These are phyloP conservation scores for Achaetomium macrosporum DNA, from an alignment of 2,329 filamentous ascomycete species.

Conservation along the genomic window DNA sequence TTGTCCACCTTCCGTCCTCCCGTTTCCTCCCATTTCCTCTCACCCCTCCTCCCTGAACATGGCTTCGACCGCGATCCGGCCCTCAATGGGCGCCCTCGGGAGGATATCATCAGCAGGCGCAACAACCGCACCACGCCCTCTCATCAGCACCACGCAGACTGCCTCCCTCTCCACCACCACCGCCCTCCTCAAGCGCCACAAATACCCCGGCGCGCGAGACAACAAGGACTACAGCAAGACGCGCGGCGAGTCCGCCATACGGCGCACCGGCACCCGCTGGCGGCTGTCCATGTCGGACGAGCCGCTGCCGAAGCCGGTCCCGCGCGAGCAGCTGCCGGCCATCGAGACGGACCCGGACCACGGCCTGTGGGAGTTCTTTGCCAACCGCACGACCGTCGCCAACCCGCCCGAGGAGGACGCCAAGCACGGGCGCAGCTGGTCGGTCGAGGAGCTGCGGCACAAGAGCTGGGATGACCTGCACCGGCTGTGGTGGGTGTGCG, in stretches of 20 bases:
- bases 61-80: constrained; percentile 22
- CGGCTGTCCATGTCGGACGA: constrained; percentile 68
- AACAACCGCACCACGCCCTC: neutral
- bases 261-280: constrained; percentile 68
- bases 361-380: constrained; percentile 91
- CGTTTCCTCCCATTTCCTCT: neutral
- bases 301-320: constrained; percentile 62
- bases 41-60: constrained; percentile 14
- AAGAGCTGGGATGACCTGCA: constrained; percentile 96
- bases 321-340: constrained; percentile 47
- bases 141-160: constrained; percentile 10
- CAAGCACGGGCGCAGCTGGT: constrained; percentile 77
- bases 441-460: constrained; percentile 72
- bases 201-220: constrained; percentile 33
- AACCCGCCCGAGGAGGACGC: constrained; percentile 64
- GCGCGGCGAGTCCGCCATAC: constrained; percentile 76
- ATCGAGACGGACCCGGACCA: constrained; percentile 65
- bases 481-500: constrained; percentile 87
- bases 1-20: neutral
- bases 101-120: constrained; percentile 25
- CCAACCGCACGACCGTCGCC: constrained; percentile 60
- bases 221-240: constrained; percentile 70
- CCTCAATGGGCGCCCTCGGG: constrained; percentile 29
- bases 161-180: constrained; percentile 50
- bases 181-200: constrained; percentile 39